Conservation (phyloP, 2,329 filamentous ascomycete genomes). For the Aspergillus sp. region DNA sequence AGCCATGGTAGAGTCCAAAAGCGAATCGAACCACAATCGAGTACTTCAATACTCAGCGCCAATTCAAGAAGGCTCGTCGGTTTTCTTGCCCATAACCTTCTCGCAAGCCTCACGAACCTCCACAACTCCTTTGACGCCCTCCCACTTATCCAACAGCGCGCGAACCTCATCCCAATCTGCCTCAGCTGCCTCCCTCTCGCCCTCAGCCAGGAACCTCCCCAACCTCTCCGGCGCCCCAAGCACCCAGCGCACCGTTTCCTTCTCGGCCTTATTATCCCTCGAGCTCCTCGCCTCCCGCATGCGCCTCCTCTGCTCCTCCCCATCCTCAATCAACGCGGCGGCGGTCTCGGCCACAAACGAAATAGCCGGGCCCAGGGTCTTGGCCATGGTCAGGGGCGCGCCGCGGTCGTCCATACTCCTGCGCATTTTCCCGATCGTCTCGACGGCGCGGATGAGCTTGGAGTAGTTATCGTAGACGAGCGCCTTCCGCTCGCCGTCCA, state of each 20-base stretch:
- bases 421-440: constrained; percentile 72
- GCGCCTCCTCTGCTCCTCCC: constrained; percentile 24
- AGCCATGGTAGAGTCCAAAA: no score
- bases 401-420: constrained; percentile 39
- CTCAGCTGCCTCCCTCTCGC: constrained; percentile 31
- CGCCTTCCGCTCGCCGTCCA: constrained; percentile 94
- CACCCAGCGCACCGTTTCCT: constrained; percentile 38
- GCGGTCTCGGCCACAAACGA: constrained; percentile 38
- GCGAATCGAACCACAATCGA: no score
- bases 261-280: constrained; percentile 20
- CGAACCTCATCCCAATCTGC: constrained; percentile 35
- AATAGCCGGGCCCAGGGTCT: constrained; percentile 34
- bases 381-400: constrained; percentile 38
- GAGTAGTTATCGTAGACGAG: constrained; percentile 98
- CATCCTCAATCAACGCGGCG: constrained; percentile 29
- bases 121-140: constrained; percentile 34
- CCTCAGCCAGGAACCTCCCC: constrained; percentile 27
- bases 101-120: constrained; percentile 33
- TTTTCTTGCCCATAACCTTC: constrained; percentile 23
- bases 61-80: constrained; percentile 16
- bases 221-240: constrained; percentile 33
- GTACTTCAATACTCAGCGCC: no score
- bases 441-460: constrained; percentile 91
- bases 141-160: constrained; percentile 33
- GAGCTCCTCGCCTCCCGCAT: constrained; percentile 18